phyloP scores from a whole-genome alignment of 148 eudicot species.

The Hydrangea macrophylla region DNA sequence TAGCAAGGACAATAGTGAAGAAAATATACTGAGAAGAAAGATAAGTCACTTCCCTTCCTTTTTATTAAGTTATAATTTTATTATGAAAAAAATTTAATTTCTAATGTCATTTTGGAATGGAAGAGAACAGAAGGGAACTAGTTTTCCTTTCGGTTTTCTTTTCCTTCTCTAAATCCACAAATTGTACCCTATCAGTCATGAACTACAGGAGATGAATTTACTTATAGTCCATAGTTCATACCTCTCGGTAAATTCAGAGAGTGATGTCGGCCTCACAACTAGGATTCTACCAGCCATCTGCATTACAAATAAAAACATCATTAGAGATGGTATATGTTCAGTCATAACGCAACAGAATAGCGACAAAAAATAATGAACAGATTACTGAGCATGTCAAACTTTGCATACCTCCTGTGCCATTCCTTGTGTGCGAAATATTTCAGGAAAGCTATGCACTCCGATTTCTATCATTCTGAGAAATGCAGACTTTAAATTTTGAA shows the following conservation, averaged over 20 bases:
- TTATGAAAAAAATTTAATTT: too few relatives aligned
- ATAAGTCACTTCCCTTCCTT: too few relatives aligned
- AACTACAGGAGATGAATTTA: not conserved
- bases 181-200: not conserved
- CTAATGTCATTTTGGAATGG: too few relatives aligned
- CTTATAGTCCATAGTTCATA: conserved; percentile 20
- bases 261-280: conserved; percentile 72
- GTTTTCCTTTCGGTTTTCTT: too few relatives aligned
- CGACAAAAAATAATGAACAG: not conserved
- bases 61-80: too few relatives aligned
- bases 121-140: too few relatives aligned
- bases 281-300: conserved; percentile 91
- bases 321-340: not conserved
- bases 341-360: not conserved
- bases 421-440: conserved; percentile 66
- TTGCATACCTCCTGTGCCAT: conserved; percentile 72
- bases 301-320: conserved; percentile 13
- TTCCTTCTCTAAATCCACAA: too few relatives aligned
- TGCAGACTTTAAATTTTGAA: conserved; percentile 3
- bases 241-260: conserved; percentile 79
- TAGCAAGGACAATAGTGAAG: too few relatives aligned
- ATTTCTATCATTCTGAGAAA: conserved; percentile 72
- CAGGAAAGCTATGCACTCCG: conserved; percentile 80
- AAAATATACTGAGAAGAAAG: too few relatives aligned
- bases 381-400: too few relatives aligned